Evolutionary conservation across 225 moss, liverwort and hornwort species (phyloP).

Genomic region (Physcomitrium patens): DNA sequence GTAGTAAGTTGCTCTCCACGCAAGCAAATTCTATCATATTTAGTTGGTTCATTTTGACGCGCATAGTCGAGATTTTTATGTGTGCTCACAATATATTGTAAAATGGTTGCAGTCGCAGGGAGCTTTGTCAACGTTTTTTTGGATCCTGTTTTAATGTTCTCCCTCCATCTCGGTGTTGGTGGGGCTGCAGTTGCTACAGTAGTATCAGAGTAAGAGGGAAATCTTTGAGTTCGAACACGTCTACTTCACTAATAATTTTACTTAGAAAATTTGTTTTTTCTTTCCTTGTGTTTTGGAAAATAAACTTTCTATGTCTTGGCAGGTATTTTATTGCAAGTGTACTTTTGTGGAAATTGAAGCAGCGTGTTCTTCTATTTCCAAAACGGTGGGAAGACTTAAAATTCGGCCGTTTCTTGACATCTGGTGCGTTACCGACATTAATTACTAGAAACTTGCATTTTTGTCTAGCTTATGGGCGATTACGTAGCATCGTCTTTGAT

Average conservation of each 20-base stretch:
- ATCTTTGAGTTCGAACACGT: not conserved
- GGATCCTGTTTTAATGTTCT: constrained; percentile 63
- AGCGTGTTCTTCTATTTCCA: constrained; percentile 66
- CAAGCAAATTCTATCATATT: not conserved
- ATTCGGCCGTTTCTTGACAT: constrained; percentile 72
- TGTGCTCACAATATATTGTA: constrained; percentile 13
- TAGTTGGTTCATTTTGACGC: constrained; percentile 10
- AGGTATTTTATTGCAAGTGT: constrained; percentile 88
- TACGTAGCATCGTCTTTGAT: not conserved
- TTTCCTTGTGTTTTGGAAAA: not conserved
- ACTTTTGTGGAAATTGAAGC: constrained; percentile 74
- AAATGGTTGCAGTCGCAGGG: constrained; percentile 47
- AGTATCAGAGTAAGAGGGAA: constrained; percentile 47
- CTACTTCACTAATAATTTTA: constrained; percentile 1
- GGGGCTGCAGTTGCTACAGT: constrained; percentile 68
- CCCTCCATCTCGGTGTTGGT: constrained; percentile 50
- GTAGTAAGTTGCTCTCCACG: constrained; percentile 35
- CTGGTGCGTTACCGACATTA: constrained; percentile 49
- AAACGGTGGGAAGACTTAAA: constrained; percentile 59
- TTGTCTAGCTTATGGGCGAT: constrained; percentile 2
- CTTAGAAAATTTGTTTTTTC: not conserved
- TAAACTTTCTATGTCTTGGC: constrained; percentile 21
- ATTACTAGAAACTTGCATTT: not conserved
- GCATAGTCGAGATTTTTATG: not conserved
- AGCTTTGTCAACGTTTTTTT: constrained; percentile 54